Base-by-base conservation (phyloP, 768 basidiomycete species). In the Hortiboletus campestris region DNA sequence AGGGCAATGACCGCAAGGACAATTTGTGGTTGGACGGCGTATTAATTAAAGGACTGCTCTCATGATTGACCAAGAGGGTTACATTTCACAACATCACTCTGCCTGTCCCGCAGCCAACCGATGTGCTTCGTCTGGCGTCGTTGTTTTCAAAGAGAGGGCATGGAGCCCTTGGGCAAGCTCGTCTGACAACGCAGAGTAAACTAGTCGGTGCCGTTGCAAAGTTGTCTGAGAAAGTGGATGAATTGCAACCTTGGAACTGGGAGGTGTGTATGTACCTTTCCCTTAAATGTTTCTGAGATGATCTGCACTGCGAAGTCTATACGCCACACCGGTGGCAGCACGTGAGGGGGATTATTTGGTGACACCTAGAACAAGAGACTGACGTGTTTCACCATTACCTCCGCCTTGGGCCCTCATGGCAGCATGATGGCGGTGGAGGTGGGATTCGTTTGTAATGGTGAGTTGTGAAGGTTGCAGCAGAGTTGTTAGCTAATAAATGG, bases 341-440 rank as follows among this genome's bases (percentile, higher is more conserved):
- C 53, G 66, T 66, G 62, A 63, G 61, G n/a, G 52, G 51, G 35
- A 52, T 65, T 48, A 54, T 53, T 56, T 51, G 51, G 47, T 28
- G 46, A 55, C 43, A 40, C 38, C 52, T 41, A 44, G 61, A 63
- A 56, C 46, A 58, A 61, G 50, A 36, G 54, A 81, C 88, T 63
- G 78, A 94, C 91, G 91, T 46, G 92, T 89, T 78, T 93, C 91
- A 55, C 84, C 85, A 65, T 78, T 84, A 42, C 80, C 82, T 60
- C 81, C 84, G 52, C 79, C 82, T 70, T 83, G 77, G 42, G 78
- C 84, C 67, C 81, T 80, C 91, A 94, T 94, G 45, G 91, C 78
- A 53, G 80, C 80, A 74, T 94, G 91, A 75, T 93, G 88, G 65
- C 88, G 82, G 72, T 94, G 91, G 74, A 89, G 79, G 82, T 84